These are phyloP conservation scores for Colletotrichum liriopes DNA, from an alignment of 2,329 filamentous ascomycete genomes.

Conservation along the genomic window DNA sequence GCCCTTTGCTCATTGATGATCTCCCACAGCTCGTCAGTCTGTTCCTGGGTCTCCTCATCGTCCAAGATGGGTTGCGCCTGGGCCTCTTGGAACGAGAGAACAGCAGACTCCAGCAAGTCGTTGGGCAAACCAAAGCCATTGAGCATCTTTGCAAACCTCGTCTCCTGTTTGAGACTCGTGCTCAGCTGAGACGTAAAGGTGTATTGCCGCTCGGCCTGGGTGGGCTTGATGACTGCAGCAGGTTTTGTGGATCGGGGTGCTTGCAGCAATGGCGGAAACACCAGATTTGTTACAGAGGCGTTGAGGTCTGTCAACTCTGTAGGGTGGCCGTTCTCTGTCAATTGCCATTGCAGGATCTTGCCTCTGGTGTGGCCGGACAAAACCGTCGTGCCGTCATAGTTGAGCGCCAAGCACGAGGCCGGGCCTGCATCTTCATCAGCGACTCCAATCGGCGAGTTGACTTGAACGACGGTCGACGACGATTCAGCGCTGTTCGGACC, in stretches of 20 bases:
- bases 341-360: slow-evolving; percentile 85
- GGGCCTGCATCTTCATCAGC: slow-evolving; percentile 76
- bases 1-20: slow-evolving; percentile 57
- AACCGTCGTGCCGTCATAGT: slow-evolving; percentile 85
- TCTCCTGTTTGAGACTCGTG: slow-evolving; percentile 56
- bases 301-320: slow-evolving; percentile 81
- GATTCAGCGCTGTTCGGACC: slow-evolving; percentile 65
- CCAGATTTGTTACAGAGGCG: slow-evolving; percentile 85
- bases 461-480: slow-evolving; percentile 71
- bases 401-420: slow-evolving; percentile 79
- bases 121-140: slow-evolving; percentile 63
- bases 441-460: slow-evolving; percentile 68
- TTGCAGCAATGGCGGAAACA: slow-evolving; percentile 77
- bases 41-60: slow-evolving; percentile 44
- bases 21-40: slow-evolving; percentile 58
- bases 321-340: slow-evolving; percentile 78
- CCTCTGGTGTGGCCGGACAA: slow-evolving; percentile 87
- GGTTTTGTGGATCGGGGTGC: slow-evolving; percentile 65
- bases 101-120: slow-evolving; percentile 65
- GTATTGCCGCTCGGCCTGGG: slow-evolving; percentile 76
- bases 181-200: slow-evolving; percentile 77
- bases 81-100: slow-evolving; percentile 58
- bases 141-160: slow-evolving; percentile 63
- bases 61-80: slow-evolving; percentile 52
- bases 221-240: slow-evolving; percentile 84